Percentiles rank a stretch among this genome's conserved stretches.
phyloP scores from a whole-genome alignment of 83 land plant species.

The Thuja plicata region DNA sequence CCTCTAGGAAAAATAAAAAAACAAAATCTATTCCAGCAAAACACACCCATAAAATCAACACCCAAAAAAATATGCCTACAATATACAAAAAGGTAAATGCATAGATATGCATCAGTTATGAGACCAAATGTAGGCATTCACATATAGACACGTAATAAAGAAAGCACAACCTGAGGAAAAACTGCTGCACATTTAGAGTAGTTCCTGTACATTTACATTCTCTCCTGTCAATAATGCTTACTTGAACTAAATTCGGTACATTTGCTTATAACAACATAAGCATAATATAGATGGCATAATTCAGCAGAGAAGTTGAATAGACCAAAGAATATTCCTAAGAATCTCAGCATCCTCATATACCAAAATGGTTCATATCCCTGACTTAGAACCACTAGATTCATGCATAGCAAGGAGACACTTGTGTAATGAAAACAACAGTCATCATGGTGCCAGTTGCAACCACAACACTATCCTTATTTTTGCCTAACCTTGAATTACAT shows the following conservation, averaged over 20 bases:
- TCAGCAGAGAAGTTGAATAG: background rate
- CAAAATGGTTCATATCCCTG: background rate
- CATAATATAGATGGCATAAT: background rate
- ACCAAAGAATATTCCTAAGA: background rate
- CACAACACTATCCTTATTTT: background rate
- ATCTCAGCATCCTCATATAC: background rate
- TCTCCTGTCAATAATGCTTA: background rate
- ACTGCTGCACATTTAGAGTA: background rate
- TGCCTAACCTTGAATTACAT: background rate
- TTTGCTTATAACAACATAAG: background rate
- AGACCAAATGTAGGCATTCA: background rate
- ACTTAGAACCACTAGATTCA: background rate
- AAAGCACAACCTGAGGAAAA: background rate
- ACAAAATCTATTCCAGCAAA: background rate
- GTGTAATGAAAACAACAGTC: background rate
- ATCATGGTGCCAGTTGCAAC: background rate
- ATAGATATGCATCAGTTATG: background rate
- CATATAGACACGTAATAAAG: constrained; percentile 6
- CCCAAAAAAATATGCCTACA: constrained; percentile 9
- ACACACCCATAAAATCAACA: background rate
- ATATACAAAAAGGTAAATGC: background rate
- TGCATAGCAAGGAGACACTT: background rate
- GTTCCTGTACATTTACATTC: background rate
- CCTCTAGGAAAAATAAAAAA: background rate
- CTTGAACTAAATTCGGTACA: background rate